Percentiles rank a stretch among this genome's conserved stretches.
These are phyloP conservation scores for Phyllachora maydis DNA, from an alignment of 2,329 filamentous ascomycete species.

Conservation along the genomic window DNA sequence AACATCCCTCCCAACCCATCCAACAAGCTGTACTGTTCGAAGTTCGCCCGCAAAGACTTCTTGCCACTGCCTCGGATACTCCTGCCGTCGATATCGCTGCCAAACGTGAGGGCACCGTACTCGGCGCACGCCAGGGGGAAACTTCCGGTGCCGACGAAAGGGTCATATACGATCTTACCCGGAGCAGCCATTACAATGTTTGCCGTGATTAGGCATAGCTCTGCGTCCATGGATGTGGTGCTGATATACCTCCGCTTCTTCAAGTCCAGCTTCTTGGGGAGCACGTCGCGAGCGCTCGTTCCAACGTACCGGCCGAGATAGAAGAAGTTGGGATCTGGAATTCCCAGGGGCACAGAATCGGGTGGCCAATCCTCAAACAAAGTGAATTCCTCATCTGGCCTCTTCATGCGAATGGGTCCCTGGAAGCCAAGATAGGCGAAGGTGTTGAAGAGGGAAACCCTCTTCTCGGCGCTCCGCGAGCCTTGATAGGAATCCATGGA, in stretches of 20 bases:
- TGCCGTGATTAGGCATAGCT: conserved; percentile 75
- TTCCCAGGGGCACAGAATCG: conserved; percentile 22
- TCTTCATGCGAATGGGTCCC: conserved; percentile 58
- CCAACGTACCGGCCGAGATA: conserved; percentile 57
- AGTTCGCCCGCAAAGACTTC: conserved; percentile 45
- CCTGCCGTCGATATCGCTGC: conserved; percentile 84
- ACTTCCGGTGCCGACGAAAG: conserved; percentile 86
- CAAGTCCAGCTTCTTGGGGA: conserved; percentile 58
- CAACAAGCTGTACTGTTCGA: conserved; percentile 59
- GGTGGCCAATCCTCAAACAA: conserved; percentile 63
- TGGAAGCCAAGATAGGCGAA: conserved; percentile 62
- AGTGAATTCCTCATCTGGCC: conserved; percentile 53
- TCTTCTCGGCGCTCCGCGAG: conserved; percentile 39
- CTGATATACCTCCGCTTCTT: conserved; percentile 90
- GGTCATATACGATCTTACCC: conserved; percentile 79
- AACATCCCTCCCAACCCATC: conserved; percentile 56
- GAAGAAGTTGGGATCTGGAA: conserved; percentile 34
- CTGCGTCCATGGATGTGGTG: conserved; percentile 94
- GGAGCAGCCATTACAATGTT: conserved; percentile 72
- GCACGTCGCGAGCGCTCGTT: conserved; percentile 43
- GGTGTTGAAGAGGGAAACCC: conserved; percentile 59
- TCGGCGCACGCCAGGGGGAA: conserved; percentile 81
- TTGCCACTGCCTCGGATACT: conserved; percentile 55
- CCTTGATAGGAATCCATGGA: conserved; percentile 65
- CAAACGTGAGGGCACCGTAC: conserved; percentile 67